Evolutionary conservation across 1,139 yeast species (phyloP).

Genomic region (Pichia sp.): DNA sequence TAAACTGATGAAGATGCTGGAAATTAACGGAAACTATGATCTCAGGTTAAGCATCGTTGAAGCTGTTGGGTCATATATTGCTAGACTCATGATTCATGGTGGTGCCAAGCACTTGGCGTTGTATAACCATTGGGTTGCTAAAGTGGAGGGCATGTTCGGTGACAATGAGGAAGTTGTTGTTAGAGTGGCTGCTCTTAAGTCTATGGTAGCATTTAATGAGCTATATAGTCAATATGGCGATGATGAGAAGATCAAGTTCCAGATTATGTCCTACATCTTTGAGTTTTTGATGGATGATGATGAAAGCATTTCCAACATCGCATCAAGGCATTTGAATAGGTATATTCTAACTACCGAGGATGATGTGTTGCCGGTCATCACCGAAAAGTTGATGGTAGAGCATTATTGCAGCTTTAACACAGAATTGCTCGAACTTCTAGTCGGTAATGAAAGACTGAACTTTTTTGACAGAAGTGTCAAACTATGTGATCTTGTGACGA

Average conservation of each 20-base stretch:
- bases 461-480: slow-evolving; percentile 10
- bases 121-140: slow-evolving; percentile 28
- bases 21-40: slow-evolving; percentile 34
- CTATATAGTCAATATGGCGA: slow-evolving; percentile 4
- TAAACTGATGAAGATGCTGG: slow-evolving; percentile 22
- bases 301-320: slow-evolving; percentile 35
- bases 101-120: slow-evolving; percentile 9
- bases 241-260: slow-evolving; percentile 4
- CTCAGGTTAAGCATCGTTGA: slow-evolving; percentile 42
- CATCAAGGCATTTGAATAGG: slow-evolving; percentile 31
- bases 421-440: background rate
- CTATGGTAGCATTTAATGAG: slow-evolving; percentile 31
- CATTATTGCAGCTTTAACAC: slow-evolving; percentile 12
- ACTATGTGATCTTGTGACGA: slow-evolving; percentile 8
- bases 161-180: slow-evolving; percentile 41
- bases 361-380: slow-evolving; percentile 24
- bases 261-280: slow-evolving; percentile 28
- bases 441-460: slow-evolving; percentile 12
- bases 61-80: slow-evolving; percentile 40
- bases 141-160: slow-evolving; percentile 28
- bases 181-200: slow-evolving; percentile 42
- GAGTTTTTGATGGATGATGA: slow-evolving; percentile 56
- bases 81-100: slow-evolving; percentile 10
- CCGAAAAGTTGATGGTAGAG: slow-evolving; percentile 25
- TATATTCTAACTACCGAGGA: slow-evolving; percentile 20